Evolutionary conservation across 768 basidiomycete genomes (phyloP), one percentile per base, ranked within the genome.

Genomic region (Psilocybe sp.): DNA sequence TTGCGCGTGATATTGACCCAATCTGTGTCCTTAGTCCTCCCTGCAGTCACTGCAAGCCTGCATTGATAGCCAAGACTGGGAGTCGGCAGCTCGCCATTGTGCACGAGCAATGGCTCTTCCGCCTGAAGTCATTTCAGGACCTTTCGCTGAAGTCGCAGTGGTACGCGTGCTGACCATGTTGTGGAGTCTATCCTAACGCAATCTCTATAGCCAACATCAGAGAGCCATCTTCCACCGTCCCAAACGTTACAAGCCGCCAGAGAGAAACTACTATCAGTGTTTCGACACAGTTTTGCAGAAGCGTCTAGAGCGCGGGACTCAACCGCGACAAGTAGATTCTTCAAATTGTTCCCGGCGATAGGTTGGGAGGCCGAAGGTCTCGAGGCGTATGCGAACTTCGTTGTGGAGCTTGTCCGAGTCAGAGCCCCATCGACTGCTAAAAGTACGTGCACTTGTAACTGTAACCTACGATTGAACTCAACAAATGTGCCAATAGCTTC

Each of bases 341-440:
- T 99, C 78, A 94, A 98, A 66, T 75, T 99, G 2, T 99, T 98
- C 67, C 97, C 97, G 4, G 85, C 85, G 3, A 94, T 99, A 46
- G 93, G 92, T 5, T 97, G 92, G 80, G 94, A 98, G 66, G 71
- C 76, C 9, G 90, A 96, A 66, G 97, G 97, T 1, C 75, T 99
- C 19, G 84, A 93, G 53, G 89, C 87, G 0, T 99, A 99, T 69
- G 89, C 93, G 0, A 80, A 84, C 10, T 99, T 98, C 65, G 92
- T 99, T 6, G 86, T 94, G 8, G 89, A 92, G 58, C 77, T 97
- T 40, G 92, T 98, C 41, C 82, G 87, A 50, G 81, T 86, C 2
- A 78, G 90, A 53, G 77, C 85, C 10, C 86, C 89, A 10, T 77
- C 85, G 13, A 84, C 89, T 19, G 87, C 85, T 16, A 95, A 94